Conservation (phyloP, 495 filamentous ascomycete genomes). For the Daldinia concentrica region DNA sequence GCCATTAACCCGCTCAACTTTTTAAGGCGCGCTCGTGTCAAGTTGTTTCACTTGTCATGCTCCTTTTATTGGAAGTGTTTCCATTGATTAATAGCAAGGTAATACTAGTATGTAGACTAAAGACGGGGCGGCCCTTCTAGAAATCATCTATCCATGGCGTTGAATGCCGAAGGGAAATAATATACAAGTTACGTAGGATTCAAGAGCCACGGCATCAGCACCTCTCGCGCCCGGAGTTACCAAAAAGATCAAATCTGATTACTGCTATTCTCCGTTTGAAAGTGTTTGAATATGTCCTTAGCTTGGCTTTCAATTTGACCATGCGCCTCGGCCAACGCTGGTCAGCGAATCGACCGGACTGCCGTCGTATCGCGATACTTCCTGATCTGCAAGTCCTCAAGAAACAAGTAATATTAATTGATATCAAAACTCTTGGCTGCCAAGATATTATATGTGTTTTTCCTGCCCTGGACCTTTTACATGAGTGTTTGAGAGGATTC, state of each 20-base stretch:
- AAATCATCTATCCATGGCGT: slow-evolving; percentile 10
- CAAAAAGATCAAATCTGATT: slow-evolving; percentile 25
- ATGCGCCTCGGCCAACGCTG: slow-evolving; percentile 26
- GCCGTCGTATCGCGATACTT: slow-evolving; percentile 33
- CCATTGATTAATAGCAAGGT: slow-evolving; percentile 15
- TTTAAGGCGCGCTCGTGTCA: not conserved
- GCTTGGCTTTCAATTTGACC: slow-evolving; percentile 38
- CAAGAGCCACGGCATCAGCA: slow-evolving; percentile 25
- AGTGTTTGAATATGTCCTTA: slow-evolving; percentile 30
- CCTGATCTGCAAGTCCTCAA: slow-evolving; percentile 28
- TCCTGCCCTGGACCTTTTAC: slow-evolving; percentile 8
- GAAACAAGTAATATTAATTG: slow-evolving; percentile 33
- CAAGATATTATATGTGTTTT: slow-evolving; percentile 27
- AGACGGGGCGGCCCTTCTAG: slow-evolving; percentile 33
- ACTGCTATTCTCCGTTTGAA: slow-evolving; percentile 32
- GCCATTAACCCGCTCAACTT: not conserved
- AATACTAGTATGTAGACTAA: slow-evolving; percentile 13
- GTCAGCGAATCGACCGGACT: slow-evolving; percentile 33
- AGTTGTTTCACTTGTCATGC: slow-evolving; percentile 8
- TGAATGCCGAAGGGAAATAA: slow-evolving; percentile 13
- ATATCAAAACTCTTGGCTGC: slow-evolving; percentile 39
- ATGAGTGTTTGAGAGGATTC: not conserved
- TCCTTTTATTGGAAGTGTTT: not conserved
- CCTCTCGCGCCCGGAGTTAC: slow-evolving; percentile 33
- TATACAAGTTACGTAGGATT: slow-evolving; percentile 9